phyloP scores from a whole-genome alignment of 805 yeast genomes.

The Kuraishia floccosa region DNA sequence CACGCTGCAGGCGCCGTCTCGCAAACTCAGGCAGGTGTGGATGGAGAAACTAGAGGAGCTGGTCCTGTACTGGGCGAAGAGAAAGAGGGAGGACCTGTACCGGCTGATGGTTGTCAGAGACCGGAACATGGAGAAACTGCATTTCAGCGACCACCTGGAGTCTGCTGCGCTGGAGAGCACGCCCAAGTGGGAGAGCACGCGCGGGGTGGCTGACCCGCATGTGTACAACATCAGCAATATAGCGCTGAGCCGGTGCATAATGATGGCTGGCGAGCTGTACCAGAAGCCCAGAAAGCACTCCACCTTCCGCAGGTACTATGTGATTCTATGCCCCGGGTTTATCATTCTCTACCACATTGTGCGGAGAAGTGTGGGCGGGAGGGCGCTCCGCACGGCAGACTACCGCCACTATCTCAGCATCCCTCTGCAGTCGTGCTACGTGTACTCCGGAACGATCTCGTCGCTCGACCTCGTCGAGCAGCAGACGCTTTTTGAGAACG shows the following conservation, averaged over 20 bases:
- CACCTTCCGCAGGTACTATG: slow-evolving; percentile 48
- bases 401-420: slow-evolving; percentile 45
- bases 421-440: slow-evolving; percentile 57
- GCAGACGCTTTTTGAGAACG: slow-evolving; percentile 23
- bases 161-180: slow-evolving; percentile 30
- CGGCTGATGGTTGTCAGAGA: slow-evolving; percentile 24
- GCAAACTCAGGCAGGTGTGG: slow-evolving; percentile 53
- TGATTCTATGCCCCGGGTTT: slow-evolving; percentile 60
- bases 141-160: slow-evolving; percentile 46
- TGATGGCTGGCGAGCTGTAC: slow-evolving; percentile 56
- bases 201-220: slow-evolving; percentile 39
- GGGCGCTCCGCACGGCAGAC: slow-evolving; percentile 32
- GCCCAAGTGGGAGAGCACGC: slow-evolving; percentile 42
- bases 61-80: slow-evolving; percentile 46
- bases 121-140: slow-evolving; percentile 32
- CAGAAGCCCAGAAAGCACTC: slow-evolving; percentile 63
- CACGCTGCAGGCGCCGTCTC: slow-evolving; percentile 44
- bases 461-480: slow-evolving; percentile 43
- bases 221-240: slow-evolving; percentile 45
- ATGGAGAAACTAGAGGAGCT: slow-evolving; percentile 32
- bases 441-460: slow-evolving; percentile 62
- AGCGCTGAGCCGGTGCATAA: slow-evolving; percentile 47
- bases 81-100: slow-evolving; percentile 27
- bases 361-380: slow-evolving; percentile 28
- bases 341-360: slow-evolving; percentile 45